These are phyloP conservation scores for Backusella psychrophila DNA, from an alignment of 192 early-diverging fungal genomes.

Conservation along the genomic window DNA sequence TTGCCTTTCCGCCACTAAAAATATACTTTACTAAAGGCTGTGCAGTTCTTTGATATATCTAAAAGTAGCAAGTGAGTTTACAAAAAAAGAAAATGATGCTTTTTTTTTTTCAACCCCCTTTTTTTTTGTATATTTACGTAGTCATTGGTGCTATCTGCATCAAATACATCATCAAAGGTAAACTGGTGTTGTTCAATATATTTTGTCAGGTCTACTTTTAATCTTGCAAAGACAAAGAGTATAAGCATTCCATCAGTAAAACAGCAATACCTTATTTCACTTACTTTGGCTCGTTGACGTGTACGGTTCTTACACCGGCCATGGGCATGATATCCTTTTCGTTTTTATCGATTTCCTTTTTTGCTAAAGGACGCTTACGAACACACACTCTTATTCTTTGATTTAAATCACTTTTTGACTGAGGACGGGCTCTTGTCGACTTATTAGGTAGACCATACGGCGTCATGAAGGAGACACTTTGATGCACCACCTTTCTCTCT, in stretches of 20 bases:
- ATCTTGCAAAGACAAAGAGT: constrained; percentile 40
- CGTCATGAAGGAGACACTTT: constrained; percentile 53
- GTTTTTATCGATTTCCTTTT: constrained; percentile 75
- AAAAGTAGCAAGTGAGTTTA: not conserved
- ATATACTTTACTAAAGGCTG: constrained; percentile 93
- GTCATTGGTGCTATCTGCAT: constrained; percentile 76
- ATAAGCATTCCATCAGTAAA: not conserved
- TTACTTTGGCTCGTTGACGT: constrained; percentile 93
- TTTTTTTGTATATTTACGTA: constrained; percentile 50
- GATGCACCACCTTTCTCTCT: constrained; percentile 1
- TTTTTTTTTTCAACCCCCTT: not conserved
- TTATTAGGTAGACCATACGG: constrained; percentile 72
- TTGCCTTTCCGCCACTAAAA: constrained; percentile 94
- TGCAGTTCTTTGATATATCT: constrained; percentile 83
- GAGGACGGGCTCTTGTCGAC: not conserved
- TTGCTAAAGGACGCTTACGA: constrained; percentile 90
- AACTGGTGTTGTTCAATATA: constrained; percentile 95
- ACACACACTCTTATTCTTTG: constrained; percentile 97
- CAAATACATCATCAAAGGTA: constrained; percentile 97
- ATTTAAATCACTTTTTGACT: constrained; percentile 50
- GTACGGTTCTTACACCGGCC: constrained; percentile 65
- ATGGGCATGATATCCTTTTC: constrained; percentile 85
- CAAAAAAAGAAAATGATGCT: not conserved
- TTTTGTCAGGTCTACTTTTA: constrained; percentile 95
- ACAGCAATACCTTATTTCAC: not conserved